phyloP scores from a whole-genome alignment of 108 stramenopile species.

The Nannochloropsis gaditana region DNA sequence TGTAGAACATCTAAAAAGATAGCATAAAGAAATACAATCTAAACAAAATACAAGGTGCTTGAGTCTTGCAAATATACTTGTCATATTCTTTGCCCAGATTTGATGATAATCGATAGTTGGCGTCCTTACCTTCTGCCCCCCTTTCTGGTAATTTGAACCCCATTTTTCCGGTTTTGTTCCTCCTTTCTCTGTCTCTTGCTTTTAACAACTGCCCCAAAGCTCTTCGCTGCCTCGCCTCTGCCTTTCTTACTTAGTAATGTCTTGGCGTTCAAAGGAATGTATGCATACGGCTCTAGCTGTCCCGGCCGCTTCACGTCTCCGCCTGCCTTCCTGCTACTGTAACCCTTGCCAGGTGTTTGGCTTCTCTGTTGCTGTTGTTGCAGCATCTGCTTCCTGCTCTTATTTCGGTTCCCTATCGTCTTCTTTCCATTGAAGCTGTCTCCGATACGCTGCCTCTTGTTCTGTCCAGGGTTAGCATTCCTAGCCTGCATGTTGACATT shows the following conservation, averaged over 20 bases:
- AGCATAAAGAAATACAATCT: constrained; percentile 12
- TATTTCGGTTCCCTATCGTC: constrained; percentile 38
- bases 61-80: no score
- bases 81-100: background rate
- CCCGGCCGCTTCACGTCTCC: constrained; percentile 83
- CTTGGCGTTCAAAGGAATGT: constrained; percentile 77
- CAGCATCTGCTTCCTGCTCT: constrained; percentile 23
- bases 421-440: constrained; percentile 37
- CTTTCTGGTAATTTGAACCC: background rate
- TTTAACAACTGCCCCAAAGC: constrained; percentile 74
- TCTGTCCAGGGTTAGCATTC: background rate
- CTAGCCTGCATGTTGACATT: background rate
- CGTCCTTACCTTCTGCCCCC: background rate
- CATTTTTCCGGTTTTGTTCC: constrained; percentile 13
- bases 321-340: constrained; percentile 79
- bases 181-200: constrained; percentile 16
- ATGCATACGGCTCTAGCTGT: constrained; percentile 84
- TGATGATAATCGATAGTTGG: no score
- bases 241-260: constrained; percentile 72
- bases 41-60: background rate
- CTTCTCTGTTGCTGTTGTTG: constrained; percentile 3
- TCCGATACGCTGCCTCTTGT: background rate
- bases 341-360: constrained; percentile 65
- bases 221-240: constrained; percentile 65
- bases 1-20: background rate